These are phyloP conservation scores for Termitomyces sp. DNA, from an alignment of 1,284 basidiomycete species.

Conservation along the genomic window DNA sequence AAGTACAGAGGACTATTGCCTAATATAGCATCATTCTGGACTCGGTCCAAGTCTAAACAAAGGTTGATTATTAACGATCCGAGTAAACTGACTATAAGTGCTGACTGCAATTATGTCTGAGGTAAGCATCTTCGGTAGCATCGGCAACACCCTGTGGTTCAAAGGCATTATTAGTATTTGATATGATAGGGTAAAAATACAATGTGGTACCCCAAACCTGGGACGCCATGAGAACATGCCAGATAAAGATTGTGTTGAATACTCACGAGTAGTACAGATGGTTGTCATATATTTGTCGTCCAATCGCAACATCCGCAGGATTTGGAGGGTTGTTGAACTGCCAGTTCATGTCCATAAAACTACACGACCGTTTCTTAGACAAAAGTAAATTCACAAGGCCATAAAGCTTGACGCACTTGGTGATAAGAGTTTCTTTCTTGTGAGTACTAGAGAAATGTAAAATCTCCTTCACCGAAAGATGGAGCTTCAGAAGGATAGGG, in stretches of 20 bases:
- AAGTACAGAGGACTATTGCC: conserved; percentile 54
- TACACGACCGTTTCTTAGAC: conserved; percentile 21
- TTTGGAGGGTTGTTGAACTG: conserved; percentile 64
- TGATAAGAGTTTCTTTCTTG: conserved; percentile 34
- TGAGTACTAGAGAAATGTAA: conserved; percentile 12
- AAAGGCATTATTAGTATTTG: conserved; percentile 4
- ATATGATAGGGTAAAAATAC: background rate
- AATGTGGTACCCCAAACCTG: conserved; percentile 51
- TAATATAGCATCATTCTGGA: conserved; percentile 42
- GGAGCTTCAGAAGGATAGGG: conserved; percentile 44
- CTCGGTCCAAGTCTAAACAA: conserved; percentile 43
- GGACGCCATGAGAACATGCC: conserved; percentile 8
- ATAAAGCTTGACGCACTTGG: conserved; percentile 35
- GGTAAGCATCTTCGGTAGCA: conserved; percentile 57
- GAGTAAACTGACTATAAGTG: conserved; percentile 18
- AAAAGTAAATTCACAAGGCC: background rate
- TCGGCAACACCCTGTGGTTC: conserved; percentile 58
- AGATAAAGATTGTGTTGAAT: background rate
- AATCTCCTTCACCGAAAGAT: conserved; percentile 28
- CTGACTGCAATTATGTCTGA: conserved; percentile 64
- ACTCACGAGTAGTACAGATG: conserved; percentile 71
- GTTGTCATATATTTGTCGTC: conserved; percentile 72
- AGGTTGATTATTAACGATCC: background rate
- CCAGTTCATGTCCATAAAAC: conserved; percentile 78
- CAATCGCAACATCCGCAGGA: conserved; percentile 60